Base-by-base conservation (phyloP, 306 rosid genomes). In the Fragaria nilgerrensis region DNA sequence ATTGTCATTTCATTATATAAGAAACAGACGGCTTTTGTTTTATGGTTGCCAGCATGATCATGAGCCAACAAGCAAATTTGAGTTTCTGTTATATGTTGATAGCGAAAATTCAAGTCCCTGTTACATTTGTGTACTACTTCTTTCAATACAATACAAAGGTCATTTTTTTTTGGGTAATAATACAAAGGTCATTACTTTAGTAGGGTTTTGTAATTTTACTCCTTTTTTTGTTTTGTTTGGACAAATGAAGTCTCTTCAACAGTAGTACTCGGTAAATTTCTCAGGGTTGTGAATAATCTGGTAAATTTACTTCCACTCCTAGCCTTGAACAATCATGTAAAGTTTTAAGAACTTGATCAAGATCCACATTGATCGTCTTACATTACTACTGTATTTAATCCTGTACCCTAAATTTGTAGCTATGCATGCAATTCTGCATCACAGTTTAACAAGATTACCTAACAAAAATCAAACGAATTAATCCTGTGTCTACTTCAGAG, bases 1-100 rank as follows among this genome's bases (percentile, higher is more conserved):
- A 73, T 73, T 72, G 49, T 72, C 77, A 56, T 37, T 56, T 73
- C 53, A 23, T 73, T 45, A 58, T 39, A 15, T 17, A 73, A 9
- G 17, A 2, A 68, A 43, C 32, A n/a, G 72, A 34, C 34, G 13
- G 19, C 52, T 47, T 13, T 20, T 19, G 20, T 39, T 20, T 39
- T 20, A 41, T 65, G 72, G 45, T 39, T 20, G 45, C 72, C 14
- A 63, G 16, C 66, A 17, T 37, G 47, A 39, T 36, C 48, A 37
- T 37, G 36, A 19, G 6, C 71, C 71, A 66, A 16, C 47, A 65
- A 34, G 70, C 47, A 34, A 7, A 17, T 39, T 19, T 29, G 41
- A 9, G 23, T 72, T 72, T n/a, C 49, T 15, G 76, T 72, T 53
- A n/a, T 20, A 41, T 12, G 36, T 72, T 52, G 64, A 32, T 50